phyloP scores from a whole-genome alignment of 2,329 filamentous ascomycete species.

The Cladosporium austrohemisphaericum region DNA sequence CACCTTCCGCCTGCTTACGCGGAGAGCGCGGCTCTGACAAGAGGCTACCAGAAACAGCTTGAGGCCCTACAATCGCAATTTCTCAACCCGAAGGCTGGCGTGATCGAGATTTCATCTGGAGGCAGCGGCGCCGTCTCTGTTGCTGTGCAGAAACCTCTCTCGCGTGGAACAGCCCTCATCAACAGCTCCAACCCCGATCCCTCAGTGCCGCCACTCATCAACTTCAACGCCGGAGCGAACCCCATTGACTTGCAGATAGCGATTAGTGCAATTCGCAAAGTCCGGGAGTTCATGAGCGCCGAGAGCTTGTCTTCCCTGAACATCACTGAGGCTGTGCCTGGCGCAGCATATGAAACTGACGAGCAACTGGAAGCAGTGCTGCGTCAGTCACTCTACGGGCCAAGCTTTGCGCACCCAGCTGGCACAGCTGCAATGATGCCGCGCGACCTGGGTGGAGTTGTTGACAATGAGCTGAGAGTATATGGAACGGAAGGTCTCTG shows the following conservation, averaged over 20 bases:
- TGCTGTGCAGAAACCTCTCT: conserved; percentile 7
- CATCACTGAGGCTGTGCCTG: conserved; percentile 17
- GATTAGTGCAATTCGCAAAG: conserved; percentile 1
- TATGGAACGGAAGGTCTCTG: conserved; percentile 36
- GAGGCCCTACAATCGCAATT: conserved; percentile 1
- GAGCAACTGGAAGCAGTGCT: conserved; percentile 18
- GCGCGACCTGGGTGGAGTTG: conserved; percentile 24
- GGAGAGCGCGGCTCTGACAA: neutral
- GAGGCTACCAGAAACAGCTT: conserved; percentile 5
- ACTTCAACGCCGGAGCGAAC: conserved; percentile 8
- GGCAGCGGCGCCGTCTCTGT: conserved; percentile 2
- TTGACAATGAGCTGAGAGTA: conserved; percentile 36
- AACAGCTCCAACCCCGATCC: conserved; percentile 7
- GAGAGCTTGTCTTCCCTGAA: neutral
- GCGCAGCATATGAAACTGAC: conserved; percentile 16
- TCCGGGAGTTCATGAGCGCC: conserved; percentile 8
- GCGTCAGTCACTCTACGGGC: conserved; percentile 24
- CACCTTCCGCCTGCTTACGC: conserved; percentile 1
- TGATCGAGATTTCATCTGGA: neutral
- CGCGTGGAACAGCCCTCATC: conserved; percentile 4
- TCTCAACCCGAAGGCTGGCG: neutral
- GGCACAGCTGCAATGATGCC: conserved; percentile 37
- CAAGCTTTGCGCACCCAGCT: conserved; percentile 38
- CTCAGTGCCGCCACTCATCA: neutral
- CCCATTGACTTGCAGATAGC: conserved; percentile 1